Percentiles rank a stretch among this genome's conserved stretches.
Conservation (phyloP, 805 yeast genomes). For the Ogataea nakhonphanomensis region DNA sequence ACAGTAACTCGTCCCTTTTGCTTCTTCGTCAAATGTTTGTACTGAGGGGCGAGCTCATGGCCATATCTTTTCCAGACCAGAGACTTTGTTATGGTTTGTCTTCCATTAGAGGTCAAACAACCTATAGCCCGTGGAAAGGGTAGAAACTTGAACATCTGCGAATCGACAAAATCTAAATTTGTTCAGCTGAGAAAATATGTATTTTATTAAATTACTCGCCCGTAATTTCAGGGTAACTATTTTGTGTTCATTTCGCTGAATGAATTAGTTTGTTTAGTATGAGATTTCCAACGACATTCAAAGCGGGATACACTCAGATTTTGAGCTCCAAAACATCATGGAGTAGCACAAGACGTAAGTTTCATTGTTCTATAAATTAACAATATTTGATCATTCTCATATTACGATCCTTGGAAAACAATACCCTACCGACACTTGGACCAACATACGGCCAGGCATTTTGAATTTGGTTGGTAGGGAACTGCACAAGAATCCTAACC, state of each 20-base stretch:
- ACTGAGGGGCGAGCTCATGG: slow-evolving; percentile 77
- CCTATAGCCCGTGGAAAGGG: neutral
- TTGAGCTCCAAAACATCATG: neutral
- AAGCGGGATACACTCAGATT: neutral
- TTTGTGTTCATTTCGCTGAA: neutral
- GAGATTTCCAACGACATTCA: too few relatives aligned
- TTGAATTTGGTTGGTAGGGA: slow-evolving; percentile 64
- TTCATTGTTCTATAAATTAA: too few relatives aligned
- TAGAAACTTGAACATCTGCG: neutral
- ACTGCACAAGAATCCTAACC: slow-evolving; percentile 68
- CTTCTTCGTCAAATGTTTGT: slow-evolving; percentile 63
- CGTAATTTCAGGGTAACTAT: neutral
- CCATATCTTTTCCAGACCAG: slow-evolving; percentile 40
- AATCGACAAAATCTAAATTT: too few relatives aligned
- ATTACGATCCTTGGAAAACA: slow-evolving; percentile 43
- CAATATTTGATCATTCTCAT: neutral
- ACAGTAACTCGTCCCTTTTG: slow-evolving; percentile 94
- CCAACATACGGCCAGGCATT: slow-evolving; percentile 80
- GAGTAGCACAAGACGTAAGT: too few relatives aligned
- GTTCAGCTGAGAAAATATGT: too few relatives aligned
- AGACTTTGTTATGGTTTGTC: neutral
- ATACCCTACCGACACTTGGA: slow-evolving; percentile 69
- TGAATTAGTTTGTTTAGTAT: neutral
- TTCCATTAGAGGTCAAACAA: neutral
- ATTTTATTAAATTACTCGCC: neutral